Conservation (phyloP, 805 yeast genomes). For the Grigorovia humatica region DNA sequence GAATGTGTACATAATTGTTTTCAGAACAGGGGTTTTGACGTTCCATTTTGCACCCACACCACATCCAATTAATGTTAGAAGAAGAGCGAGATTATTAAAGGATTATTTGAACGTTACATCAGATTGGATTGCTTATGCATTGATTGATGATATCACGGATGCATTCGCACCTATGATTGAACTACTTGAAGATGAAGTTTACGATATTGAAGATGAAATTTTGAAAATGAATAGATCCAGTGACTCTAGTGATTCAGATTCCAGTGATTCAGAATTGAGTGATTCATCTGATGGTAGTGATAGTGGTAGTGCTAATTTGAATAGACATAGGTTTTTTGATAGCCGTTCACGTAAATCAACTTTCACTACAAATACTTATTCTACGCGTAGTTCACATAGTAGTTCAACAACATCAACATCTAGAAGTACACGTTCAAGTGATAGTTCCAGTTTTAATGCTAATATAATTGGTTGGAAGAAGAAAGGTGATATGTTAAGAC, state of each 20-base stretch:
- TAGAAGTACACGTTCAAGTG: conserved; percentile 22
- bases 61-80: conserved; percentile 89
- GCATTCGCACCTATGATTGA: conserved; percentile 96
- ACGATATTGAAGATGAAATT: conserved; percentile 87
- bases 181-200: conserved; percentile 87
- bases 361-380: neutral
- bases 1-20: conserved; percentile 87
- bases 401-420: conserved; percentile 16
- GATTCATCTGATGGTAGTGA: conserved; percentile 6
- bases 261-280: conserved; percentile 14
- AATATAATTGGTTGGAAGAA: conserved; percentile 67
- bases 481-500: conserved; percentile 88
- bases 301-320: neutral
- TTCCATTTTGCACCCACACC: conserved; percentile 94
- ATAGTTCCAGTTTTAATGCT: conserved; percentile 29
- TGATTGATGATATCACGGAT: conserved; percentile 94
- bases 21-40: conserved; percentile 81
- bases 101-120: conserved; percentile 86
- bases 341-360: neutral
- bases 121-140: conserved; percentile 95
- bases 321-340: conserved; percentile 10
- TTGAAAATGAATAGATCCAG: conserved; percentile 73
- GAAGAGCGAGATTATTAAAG: conserved; percentile 77
- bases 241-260: conserved; percentile 31
- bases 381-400: conserved; percentile 12